Evolutionary conservation across 352 stramenopile species (phyloP).

Genomic region (Pythium utonaiense): DNA sequence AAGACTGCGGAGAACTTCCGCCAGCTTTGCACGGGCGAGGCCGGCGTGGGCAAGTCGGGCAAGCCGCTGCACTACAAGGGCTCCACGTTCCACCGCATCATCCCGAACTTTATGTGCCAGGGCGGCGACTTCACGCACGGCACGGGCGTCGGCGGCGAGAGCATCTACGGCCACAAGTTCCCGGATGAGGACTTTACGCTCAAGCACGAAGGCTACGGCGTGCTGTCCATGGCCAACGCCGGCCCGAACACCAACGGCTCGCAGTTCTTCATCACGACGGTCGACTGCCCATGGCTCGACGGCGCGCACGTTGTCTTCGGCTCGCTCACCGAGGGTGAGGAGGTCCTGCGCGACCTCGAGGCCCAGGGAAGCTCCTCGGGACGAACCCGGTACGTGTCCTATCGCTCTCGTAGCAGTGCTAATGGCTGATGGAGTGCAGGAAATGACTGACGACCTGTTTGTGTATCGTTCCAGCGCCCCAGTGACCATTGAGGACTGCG

Average conservation of each 20-base stretch:
- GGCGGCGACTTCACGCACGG: conserved; percentile 96
- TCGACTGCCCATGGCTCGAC: conserved; percentile 90
- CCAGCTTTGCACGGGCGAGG: conserved; percentile 96
- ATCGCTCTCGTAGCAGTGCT: too few relatives aligned
- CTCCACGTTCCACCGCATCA: conserved; percentile 91
- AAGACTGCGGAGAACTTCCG: conserved; percentile 99
- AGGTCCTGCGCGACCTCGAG: conserved; percentile 97
- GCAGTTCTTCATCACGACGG: conserved; percentile 97
- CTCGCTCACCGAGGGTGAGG: conserved; percentile 91
- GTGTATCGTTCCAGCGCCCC: conserved; percentile 23
- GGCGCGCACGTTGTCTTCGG: conserved; percentile 92
- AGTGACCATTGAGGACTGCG: conserved; percentile 96
- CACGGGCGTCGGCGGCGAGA: conserved; percentile 87
- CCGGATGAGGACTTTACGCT: conserved; percentile 95
- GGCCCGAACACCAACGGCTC: conserved; percentile 97
- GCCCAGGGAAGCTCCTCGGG: conserved; percentile 89
- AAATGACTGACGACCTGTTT: not conserved
- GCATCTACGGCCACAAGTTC: conserved; percentile 95
- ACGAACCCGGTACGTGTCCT: conserved; percentile 66
- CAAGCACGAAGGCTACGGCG: conserved; percentile 85
- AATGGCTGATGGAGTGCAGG: not conserved
- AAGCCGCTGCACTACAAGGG: conserved; percentile 88
- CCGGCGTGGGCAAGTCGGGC: conserved; percentile 80
- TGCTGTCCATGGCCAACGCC: conserved; percentile 97
- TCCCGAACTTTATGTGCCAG: conserved; percentile 95